These are phyloP conservation scores for Ganoderma multipileum DNA, from an alignment of 1,284 basidiomycete species.

Conservation along the genomic window DNA sequence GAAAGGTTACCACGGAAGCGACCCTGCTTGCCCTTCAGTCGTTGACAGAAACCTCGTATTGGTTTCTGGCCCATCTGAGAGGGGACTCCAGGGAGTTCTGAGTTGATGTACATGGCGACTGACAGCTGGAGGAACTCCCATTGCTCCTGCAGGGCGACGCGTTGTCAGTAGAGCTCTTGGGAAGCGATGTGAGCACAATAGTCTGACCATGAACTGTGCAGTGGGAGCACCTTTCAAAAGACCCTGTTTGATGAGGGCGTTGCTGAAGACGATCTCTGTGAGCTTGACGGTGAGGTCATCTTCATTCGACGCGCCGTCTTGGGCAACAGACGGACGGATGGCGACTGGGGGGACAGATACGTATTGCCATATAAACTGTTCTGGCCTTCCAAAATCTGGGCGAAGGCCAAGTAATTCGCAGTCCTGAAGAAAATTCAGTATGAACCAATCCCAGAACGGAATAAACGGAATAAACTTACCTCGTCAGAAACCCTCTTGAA, in stretches of 20 bases:
- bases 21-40: conserved; percentile 98
- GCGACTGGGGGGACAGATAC: conserved; percentile 98
- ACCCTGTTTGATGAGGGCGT: conserved; percentile 91
- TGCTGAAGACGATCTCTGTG: conserved; percentile 96
- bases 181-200: conserved; percentile 10
- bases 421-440: conserved; percentile 58
- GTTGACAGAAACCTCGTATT: conserved; percentile 96
- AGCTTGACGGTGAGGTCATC: conserved; percentile 98
- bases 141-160: conserved; percentile 72
- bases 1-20: conserved; percentile 98
- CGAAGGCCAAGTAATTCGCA: conserved; percentile 94
- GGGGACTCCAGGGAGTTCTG: conserved; percentile 93
- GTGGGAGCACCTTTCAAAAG: conserved; percentile 90
- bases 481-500: conserved; percentile 95
- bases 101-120: conserved; percentile 99
- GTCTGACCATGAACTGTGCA: conserved; percentile 84
- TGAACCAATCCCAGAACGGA: neutral
- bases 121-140: conserved; percentile 98
- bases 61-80: conserved; percentile 88
- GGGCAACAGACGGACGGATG: conserved; percentile 96
- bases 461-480: conserved; percentile 46
- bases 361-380: conserved; percentile 99
- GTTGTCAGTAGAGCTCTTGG: conserved; percentile 23
- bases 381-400: conserved; percentile 90
- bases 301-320: conserved; percentile 97